Base-by-base conservation (phyloP, 495 filamentous ascomycete species). In the Penicillium cinerascens region DNA sequence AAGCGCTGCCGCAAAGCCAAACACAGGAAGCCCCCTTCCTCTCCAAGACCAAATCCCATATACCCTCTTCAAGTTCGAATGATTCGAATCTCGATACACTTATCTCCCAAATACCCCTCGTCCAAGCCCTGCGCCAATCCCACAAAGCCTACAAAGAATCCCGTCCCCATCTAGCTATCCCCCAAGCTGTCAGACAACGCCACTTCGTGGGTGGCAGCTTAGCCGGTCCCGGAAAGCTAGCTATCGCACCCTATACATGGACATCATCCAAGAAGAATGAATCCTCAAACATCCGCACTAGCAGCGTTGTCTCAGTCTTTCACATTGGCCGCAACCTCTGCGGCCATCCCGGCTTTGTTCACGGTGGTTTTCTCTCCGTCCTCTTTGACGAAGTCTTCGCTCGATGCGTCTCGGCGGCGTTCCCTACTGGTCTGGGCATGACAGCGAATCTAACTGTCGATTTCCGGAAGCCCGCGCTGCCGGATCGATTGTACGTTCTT, bases 171-270 rank as follows among this genome's bases (percentile, higher is more conserved):
- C 67, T 68, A 40, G 46, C 69, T 15, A 73, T 73, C 45, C 52
- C 65, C 18, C 58, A 61, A 0, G 33, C 56, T 0, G 60, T 71
- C 1, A 57, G 65, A 27, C 65, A 68, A 4, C 44, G 56, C 18
- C 72, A 73, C 33, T 63, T 73, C 60, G 70, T 75, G n/a, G 72
- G 63, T 3, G 72, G 70, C 7, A 63, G 64, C 37, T 76, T 97
- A 5, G 53, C 84, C 33, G 91, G 92, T 3, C 71, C 79, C 0
- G 83, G 83, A 17, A 87, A 78, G 63, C 79, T 97, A 40, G 81
- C 82, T 10, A 84, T 93, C 0, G 86, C 91, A 5, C 93, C 92
- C 1, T 80, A 89, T 27, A 80, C 82, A 44, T 97, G 86, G 76
- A 77, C 72, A 8, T 50, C 51, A 0, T 56, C 48, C 0, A 6